These are phyloP conservation scores for Fusarium sp. DNA, from an alignment of 2,329 filamentous ascomycete genomes.

Conservation along the genomic window DNA sequence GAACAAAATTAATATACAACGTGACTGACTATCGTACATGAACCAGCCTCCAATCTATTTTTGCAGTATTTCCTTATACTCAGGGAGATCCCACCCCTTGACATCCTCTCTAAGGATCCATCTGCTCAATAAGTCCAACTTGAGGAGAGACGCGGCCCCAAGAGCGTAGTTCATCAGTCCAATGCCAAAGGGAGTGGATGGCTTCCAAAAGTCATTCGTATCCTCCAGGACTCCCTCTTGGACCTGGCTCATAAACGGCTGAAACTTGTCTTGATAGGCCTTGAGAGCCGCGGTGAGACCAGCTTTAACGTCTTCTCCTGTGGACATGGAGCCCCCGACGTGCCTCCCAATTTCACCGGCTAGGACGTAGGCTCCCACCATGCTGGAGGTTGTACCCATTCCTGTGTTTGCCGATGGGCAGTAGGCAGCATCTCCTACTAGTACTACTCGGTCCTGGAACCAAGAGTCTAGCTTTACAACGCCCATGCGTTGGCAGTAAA, in stretches of 20 bases:
- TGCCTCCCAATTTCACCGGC: conserved; percentile 56
- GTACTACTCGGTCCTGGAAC: conserved; percentile 56
- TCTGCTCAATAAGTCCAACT: neutral
- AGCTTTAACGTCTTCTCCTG: neutral
- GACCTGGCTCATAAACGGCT: conserved; percentile 15
- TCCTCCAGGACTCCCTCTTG: conserved; percentile 4
- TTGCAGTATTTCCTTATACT: conserved; percentile 8
- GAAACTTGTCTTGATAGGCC: conserved; percentile 10
- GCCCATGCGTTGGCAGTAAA: conserved; percentile 56
- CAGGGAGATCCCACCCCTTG: conserved; percentile 6
- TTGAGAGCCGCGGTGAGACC: neutral
- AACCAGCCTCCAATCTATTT: neutral
- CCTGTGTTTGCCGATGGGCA: conserved; percentile 59
- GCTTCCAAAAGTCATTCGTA: conserved; percentile 3
- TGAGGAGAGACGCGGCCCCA: conserved; percentile 2
- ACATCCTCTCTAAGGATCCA: conserved; percentile 11
- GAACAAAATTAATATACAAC: neutral
- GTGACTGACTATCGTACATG: neutral
- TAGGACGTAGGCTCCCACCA: conserved; percentile 63
- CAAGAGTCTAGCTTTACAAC: conserved; percentile 56
- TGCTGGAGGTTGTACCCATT: conserved; percentile 58
- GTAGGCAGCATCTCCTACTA: conserved; percentile 64
- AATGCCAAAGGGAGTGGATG: neutral
- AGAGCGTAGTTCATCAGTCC: neutral
- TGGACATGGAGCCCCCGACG: neutral